Percentiles rank a stretch among this genome's conserved stretches.
phyloP scores from a whole-genome alignment of 352 stramenopile species.

The Phytophthora palmivora region DNA sequence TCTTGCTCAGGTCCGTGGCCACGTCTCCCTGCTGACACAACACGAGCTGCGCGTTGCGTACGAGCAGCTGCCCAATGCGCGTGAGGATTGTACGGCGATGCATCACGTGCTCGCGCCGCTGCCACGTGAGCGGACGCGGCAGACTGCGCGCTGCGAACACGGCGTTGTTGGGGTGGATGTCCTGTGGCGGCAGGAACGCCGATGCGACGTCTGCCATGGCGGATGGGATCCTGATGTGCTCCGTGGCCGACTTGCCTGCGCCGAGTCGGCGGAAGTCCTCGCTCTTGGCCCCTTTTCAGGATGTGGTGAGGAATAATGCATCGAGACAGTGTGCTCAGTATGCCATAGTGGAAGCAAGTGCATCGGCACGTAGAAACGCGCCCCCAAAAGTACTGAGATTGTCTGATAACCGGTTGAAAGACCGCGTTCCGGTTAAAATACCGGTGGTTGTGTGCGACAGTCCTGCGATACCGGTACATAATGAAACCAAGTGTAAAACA shows the following conservation, averaged over 20 bases:
- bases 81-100: constrained; percentile 76
- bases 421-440: too few species aligned
- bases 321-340: not conserved
- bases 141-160: constrained; percentile 71
- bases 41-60: constrained; percentile 59
- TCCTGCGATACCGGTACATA: too few species aligned
- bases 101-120: constrained; percentile 72
- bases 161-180: constrained; percentile 78
- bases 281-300: constrained; percentile 17
- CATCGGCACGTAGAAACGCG: too few species aligned
- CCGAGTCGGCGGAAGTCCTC: constrained; percentile 16
- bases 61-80: constrained; percentile 68
- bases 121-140: constrained; percentile 86
- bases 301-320: constrained; percentile 14
- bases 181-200: constrained; percentile 55
- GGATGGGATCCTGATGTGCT: constrained; percentile 1
- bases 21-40: constrained; percentile 27
- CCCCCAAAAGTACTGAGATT: too few species aligned
- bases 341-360: constrained; percentile 14
- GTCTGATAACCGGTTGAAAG: too few species aligned
- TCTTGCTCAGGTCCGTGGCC: constrained; percentile 45
- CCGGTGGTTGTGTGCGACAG: too few species aligned
- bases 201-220: constrained; percentile 31
- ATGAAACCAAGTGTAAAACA: too few species aligned
- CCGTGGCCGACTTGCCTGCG: constrained; percentile 2